Evolutionary conservation across 78 protist species (phyloP).

Genomic region (Dictyostelium firmibasis): DNA sequence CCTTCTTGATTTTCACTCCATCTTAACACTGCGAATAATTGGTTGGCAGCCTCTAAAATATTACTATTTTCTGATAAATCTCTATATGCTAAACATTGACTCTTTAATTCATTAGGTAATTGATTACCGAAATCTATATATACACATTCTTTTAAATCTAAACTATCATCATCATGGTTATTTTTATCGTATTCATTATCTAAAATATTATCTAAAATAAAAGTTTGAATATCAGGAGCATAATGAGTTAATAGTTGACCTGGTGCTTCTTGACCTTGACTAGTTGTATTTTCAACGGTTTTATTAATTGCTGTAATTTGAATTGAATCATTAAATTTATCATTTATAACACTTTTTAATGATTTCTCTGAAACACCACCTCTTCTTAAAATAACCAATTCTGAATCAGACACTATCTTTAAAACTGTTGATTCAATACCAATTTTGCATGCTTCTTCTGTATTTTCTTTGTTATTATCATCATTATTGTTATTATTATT

Average conservation of each 20-base stretch:
- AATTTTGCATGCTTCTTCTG: slow-evolving; percentile 6
- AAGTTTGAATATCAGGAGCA: slow-evolving; percentile 78
- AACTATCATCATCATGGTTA: neutral
- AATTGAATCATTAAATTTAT: neutral
- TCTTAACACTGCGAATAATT: slow-evolving; percentile 54
- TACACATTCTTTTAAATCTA: slow-evolving; percentile 44
- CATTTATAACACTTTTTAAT: neutral
- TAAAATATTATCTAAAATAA: slow-evolving; percentile 19
- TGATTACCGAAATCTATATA: slow-evolving; percentile 62
- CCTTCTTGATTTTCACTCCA: slow-evolving; percentile 53
- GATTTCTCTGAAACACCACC: slow-evolving; percentile 60
- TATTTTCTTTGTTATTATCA: too few species aligned
- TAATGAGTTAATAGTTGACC: slow-evolving; percentile 75
- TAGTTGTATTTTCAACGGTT: slow-evolving; percentile 31
- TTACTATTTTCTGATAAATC: slow-evolving; percentile 21
- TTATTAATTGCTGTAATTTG: slow-evolving; percentile 19
- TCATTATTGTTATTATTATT: neutral
- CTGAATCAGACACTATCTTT: slow-evolving; percentile 18
- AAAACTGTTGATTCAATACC: slow-evolving; percentile 78
- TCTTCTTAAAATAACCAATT: slow-evolving; percentile 38
- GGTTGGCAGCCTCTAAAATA: slow-evolving; percentile 55
- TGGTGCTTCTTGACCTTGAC: slow-evolving; percentile 74
- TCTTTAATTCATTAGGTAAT: neutral
- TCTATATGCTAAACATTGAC: slow-evolving; percentile 46
- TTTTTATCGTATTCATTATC: neutral